Percentiles rank a stretch among this genome's conserved stretches.
These are phyloP conservation scores for Coemansia asiatica DNA, from an alignment of 192 early-diverging fungal species.

Conservation along the genomic window DNA sequence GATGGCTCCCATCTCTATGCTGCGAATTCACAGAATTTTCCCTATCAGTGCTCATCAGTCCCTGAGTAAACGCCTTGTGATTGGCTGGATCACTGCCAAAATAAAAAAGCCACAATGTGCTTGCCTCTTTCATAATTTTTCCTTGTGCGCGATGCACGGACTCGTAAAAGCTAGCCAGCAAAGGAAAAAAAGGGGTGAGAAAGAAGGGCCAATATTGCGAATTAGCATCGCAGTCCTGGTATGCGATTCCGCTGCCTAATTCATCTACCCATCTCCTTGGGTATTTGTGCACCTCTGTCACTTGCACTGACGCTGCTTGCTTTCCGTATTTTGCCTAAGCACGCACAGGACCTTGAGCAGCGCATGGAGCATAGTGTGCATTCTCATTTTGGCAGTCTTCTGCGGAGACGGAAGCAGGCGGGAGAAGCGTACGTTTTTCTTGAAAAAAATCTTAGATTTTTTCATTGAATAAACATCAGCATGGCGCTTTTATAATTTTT, in stretches of 20 bases:
- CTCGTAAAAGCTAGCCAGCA: background rate
- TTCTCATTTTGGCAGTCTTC: no score
- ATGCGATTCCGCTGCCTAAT: background rate
- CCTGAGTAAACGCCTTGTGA: background rate
- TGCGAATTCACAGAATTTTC: background rate
- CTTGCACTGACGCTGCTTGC: no score
- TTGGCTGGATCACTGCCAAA: constrained; percentile 2
- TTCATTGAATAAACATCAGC: background rate
- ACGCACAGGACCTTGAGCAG: no score
- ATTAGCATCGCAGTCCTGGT: background rate
- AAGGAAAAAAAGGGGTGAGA: background rate
- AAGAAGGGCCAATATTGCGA: background rate
- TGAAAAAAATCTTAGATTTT: background rate
- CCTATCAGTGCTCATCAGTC: constrained; percentile 9
- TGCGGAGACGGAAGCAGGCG: background rate
- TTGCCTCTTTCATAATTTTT: background rate
- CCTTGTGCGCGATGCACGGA: background rate
- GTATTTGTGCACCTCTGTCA: background rate
- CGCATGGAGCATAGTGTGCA: no score
- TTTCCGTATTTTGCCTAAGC: no score
- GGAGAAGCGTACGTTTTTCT: background rate
- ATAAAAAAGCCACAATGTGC: constrained; percentile 2
- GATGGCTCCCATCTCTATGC: background rate
- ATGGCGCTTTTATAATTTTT: background rate
- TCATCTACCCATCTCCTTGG: background rate